These are phyloP conservation scores for Cryptococcus depauperatus DNA, from an alignment of 1,284 basidiomycete species.

Conservation along the genomic window DNA sequence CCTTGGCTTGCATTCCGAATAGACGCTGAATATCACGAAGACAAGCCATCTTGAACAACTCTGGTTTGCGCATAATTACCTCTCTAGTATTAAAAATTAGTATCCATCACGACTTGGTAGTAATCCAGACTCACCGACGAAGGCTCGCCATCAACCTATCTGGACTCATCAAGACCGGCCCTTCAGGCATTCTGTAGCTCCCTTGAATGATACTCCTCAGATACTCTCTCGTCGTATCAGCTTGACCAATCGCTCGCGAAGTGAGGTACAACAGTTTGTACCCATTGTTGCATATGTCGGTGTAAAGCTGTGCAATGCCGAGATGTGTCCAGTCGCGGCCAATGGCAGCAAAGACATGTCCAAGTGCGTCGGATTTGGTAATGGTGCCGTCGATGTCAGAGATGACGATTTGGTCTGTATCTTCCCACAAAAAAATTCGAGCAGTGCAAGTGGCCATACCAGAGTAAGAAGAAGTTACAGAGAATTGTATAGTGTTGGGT, in stretches of 20 bases:
- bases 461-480: constrained; percentile 71
- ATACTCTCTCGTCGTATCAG: constrained; percentile 93
- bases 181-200: constrained; percentile 89
- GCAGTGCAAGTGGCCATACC: constrained; percentile 82
- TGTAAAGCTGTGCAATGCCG: constrained; percentile 96
- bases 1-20: constrained; percentile 64
- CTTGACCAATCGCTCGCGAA: constrained; percentile 94
- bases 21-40: constrained; percentile 89
- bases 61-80: constrained; percentile 97
- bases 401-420: constrained; percentile 78
- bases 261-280: constrained; percentile 99
- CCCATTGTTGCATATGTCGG: constrained; percentile 89
- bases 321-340: constrained; percentile 99
- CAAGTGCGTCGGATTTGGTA: constrained; percentile 95
- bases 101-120: background rate
- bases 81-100: constrained; percentile 52
- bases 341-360: constrained; percentile 97
- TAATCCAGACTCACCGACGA: constrained; percentile 61
- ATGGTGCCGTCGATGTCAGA: constrained; percentile 99
- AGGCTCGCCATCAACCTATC: constrained; percentile 90
- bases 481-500: constrained; percentile 88
- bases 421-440: constrained; percentile 92
- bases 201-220: constrained; percentile 92
- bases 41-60: constrained; percentile 99
- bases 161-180: constrained; percentile 98